Evolutionary conservation across 2,329 filamentous ascomycete genomes (phyloP), one percentile per base, ranked within the genome.

Genomic region (Saccharata proteae): DNA sequence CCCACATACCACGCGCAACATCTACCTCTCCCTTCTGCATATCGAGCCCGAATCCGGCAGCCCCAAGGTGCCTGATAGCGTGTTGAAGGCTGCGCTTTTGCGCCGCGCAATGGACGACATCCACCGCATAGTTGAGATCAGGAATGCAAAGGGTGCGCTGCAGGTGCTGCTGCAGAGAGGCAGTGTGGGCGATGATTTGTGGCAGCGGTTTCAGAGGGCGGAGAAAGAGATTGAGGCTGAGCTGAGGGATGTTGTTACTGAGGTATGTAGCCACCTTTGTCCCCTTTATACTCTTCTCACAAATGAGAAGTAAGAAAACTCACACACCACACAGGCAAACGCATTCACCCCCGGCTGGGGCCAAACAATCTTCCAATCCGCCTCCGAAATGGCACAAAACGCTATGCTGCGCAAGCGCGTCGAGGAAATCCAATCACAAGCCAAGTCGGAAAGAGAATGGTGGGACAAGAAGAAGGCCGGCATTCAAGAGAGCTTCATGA

Each of bases 171-270:
- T 96, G 45, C 84, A 93, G 59, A 71, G 84, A 40, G 90, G 90
- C 29, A 93, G 84, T 49, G 85, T 98, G 2, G 88, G 90, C 10
- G 90, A 98, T 54, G 90, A 98, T 56, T 60, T 98, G 44, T 93
- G 85, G 80, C 83, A 94, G 64, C 71, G 88, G 22, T 93, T 96
- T 57, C 61, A 77, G 58, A 72, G 84, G 30, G 90, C 88, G 1
- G 90, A 98, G 70, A 86, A 92, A 64, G 90, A 98, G 61, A 92
- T 96, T 67, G 86, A 98, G 61, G 83, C 85, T 43, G 90, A 98
- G 61, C 67, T 98, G 39, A 74, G 83, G 46, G 90, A 98, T 58
- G 88, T 96, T 15, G 85, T 96, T 19, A 73, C 77, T 46, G 88
- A 96, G 76, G 85, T 92, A 57, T 39, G 68, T 45, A 16, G 26